Evolutionary conservation across 352 stramenopile genomes (phyloP).

Genomic region (Phytophthora uliginosa): DNA sequence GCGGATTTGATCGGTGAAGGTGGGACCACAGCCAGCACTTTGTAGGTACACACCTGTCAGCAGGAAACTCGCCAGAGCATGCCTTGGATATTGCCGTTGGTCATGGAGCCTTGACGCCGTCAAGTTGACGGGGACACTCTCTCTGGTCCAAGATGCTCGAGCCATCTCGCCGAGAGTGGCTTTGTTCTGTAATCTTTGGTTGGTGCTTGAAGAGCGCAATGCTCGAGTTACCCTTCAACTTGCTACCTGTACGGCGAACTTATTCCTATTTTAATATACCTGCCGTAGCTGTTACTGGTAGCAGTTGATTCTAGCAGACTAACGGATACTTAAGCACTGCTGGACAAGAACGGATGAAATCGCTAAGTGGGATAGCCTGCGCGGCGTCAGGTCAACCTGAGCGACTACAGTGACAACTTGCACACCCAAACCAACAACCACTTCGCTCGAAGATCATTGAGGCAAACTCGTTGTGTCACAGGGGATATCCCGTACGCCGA

Average conservation of each 20-base stretch:
- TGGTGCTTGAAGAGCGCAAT: slow-evolving; percentile 12
- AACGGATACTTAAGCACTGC: background rate
- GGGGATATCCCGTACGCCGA: too few species aligned
- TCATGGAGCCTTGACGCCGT: background rate
- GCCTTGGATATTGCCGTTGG: slow-evolving; percentile 10
- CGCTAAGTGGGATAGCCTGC: slow-evolving; percentile 7
- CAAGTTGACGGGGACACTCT: background rate
- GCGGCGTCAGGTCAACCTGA: background rate
- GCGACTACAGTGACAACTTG: slow-evolving; percentile 12
- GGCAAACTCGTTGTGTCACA: too few species aligned
- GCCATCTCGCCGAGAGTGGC: background rate
- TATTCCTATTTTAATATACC: background rate
- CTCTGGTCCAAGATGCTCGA: slow-evolving; percentile 4
- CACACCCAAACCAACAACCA: background rate
- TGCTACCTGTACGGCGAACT: background rate
- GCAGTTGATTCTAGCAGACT: too few species aligned
- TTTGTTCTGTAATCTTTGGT: slow-evolving; percentile 9
- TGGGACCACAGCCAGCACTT: slow-evolving; percentile 12
- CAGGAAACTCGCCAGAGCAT: slow-evolving; percentile 4
- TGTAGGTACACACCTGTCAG: slow-evolving; percentile 6
- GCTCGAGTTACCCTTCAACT: background rate
- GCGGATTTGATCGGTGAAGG: slow-evolving; percentile 33
- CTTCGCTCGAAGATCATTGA: too few species aligned
- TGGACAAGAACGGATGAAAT: slow-evolving; percentile 4
- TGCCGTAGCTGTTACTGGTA: too few species aligned